These are phyloP conservation scores for Debaryomycetaceae sp. DNA, from an alignment of 1,139 yeast species.

Conservation along the genomic window DNA sequence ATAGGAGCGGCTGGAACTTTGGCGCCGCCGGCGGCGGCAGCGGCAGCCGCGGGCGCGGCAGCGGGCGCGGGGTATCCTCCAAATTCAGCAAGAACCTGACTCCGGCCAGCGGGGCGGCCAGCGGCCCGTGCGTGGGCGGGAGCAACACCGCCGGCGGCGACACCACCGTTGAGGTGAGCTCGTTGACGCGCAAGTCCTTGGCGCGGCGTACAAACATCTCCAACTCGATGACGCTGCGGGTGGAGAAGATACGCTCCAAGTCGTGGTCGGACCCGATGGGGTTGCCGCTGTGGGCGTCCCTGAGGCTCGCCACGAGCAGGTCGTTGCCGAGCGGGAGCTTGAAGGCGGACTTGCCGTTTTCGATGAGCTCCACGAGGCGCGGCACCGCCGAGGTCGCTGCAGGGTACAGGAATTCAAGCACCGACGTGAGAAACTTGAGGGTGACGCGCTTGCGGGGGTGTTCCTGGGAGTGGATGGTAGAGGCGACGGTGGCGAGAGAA, in stretches of 20 bases:
- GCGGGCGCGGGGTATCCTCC: slow-evolving; percentile 19
- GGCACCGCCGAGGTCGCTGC: slow-evolving; percentile 63
- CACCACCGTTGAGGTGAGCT: slow-evolving; percentile 30
- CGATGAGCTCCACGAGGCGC: slow-evolving; percentile 58
- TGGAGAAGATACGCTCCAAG: slow-evolving; percentile 30
- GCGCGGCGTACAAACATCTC: slow-evolving; percentile 32
- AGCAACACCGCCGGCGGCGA: slow-evolving; percentile 24
- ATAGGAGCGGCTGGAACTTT: slow-evolving; percentile 35
- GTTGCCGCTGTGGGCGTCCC: slow-evolving; percentile 18
- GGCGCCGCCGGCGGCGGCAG: slow-evolving; percentile 30
- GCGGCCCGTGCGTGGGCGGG: slow-evolving; percentile 28
- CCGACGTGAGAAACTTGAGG: slow-evolving; percentile 37
- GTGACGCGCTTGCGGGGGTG: slow-evolving; percentile 19
- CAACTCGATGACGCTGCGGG: slow-evolving; percentile 27
- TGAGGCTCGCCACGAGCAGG: slow-evolving; percentile 18
- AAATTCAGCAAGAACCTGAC: slow-evolving; percentile 22
- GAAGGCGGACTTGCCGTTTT: slow-evolving; percentile 69
- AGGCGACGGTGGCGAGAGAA: slow-evolving; percentile 39
- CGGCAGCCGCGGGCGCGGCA: slow-evolving; percentile 21
- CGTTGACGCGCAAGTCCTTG: slow-evolving; percentile 32
- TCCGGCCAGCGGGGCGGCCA: slow-evolving; percentile 11
- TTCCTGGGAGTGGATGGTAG: slow-evolving; percentile 23
- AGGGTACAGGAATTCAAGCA: slow-evolving; percentile 58
- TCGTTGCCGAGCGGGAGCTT: slow-evolving; percentile 29
- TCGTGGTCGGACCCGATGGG: slow-evolving; percentile 30